Evolutionary conservation across 257 asterid genomes (phyloP).

Genomic region (Schizonepeta tenuifolia): DNA sequence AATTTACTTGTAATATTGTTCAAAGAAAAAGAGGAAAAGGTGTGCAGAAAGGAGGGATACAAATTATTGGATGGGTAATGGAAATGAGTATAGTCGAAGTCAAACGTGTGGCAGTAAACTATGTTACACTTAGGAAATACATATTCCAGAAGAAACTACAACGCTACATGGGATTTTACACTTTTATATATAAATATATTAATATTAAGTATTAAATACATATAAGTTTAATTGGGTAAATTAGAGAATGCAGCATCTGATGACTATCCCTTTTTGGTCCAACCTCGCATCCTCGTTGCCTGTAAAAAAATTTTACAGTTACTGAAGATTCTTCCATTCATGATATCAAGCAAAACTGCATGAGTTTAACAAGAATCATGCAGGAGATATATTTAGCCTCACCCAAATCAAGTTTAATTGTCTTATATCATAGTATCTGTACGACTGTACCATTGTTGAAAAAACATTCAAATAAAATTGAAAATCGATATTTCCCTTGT

Average conservation of each 20-base stretch:
- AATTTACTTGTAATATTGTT: too few relatives aligned
- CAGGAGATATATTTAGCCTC: too few relatives aligned
- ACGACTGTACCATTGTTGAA: too few relatives aligned
- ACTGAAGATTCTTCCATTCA: too few relatives aligned
- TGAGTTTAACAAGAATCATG: too few relatives aligned
- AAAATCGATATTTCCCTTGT: too few relatives aligned
- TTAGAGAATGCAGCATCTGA: constrained; percentile 76
- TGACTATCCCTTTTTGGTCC: constrained; percentile 72
- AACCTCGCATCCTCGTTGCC: constrained; percentile 76
- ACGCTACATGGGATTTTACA: constrained; percentile 33
- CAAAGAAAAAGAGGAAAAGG: too few relatives aligned
- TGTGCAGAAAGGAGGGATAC: not conserved
- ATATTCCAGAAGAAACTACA: constrained; percentile 24
- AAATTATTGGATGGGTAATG: constrained; percentile 32
- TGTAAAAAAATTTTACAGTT: too few relatives aligned
- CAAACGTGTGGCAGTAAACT: not conserved
- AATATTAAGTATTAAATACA: not conserved
- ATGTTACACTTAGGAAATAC: constrained; percentile 27
- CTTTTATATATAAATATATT: constrained; percentile 28
- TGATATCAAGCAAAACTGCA: too few relatives aligned
- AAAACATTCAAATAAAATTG: too few relatives aligned
- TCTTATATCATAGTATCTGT: too few relatives aligned
- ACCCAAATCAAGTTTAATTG: too few relatives aligned
- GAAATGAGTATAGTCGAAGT: not conserved
- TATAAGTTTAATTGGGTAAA: constrained; percentile 9